phyloP scores from a whole-genome alignment of 2,329 filamentous ascomycete genomes.

The Pseudogymnoascus sp. region DNA sequence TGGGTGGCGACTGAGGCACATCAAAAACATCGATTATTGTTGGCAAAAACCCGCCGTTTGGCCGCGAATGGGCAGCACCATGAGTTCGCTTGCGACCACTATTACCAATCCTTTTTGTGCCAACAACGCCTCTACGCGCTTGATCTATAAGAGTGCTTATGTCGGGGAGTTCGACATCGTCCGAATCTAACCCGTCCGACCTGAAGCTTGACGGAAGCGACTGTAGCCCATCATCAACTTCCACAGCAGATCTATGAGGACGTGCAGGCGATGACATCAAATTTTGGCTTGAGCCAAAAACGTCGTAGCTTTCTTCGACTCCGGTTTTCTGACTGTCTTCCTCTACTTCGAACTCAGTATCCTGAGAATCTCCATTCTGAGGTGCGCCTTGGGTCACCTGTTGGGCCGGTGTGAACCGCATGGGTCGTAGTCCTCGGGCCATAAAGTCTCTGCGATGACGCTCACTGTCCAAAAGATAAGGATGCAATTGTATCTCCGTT shows the following conservation, averaged over 20 bases:
- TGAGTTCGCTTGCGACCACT: neutral
- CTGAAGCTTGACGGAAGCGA: conserved; percentile 2
- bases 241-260: neutral
- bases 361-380: conserved; percentile 19
- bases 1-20: conserved; percentile 33
- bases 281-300: neutral
- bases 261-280: neutral
- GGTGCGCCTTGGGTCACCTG: conserved; percentile 14
- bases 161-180: conserved; percentile 26
- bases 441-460: conserved; percentile 25
- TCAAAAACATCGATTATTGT: conserved; percentile 26
- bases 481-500: conserved; percentile 28
- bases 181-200: conserved; percentile 10
- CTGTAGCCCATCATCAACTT: neutral
- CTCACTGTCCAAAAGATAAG: conserved; percentile 27
- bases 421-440: conserved; percentile 24
- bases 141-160: conserved; percentile 12
- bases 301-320: neutral
- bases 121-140: neutral
- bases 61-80: neutral
- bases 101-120: neutral
- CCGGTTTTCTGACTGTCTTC: conserved; percentile 20
- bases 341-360: conserved; percentile 19
- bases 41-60: neutral
- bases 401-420: conserved; percentile 22